These are phyloP conservation scores for Solanum rostratum DNA, from an alignment of 257 asterid genomes.

Conservation along the genomic window DNA sequence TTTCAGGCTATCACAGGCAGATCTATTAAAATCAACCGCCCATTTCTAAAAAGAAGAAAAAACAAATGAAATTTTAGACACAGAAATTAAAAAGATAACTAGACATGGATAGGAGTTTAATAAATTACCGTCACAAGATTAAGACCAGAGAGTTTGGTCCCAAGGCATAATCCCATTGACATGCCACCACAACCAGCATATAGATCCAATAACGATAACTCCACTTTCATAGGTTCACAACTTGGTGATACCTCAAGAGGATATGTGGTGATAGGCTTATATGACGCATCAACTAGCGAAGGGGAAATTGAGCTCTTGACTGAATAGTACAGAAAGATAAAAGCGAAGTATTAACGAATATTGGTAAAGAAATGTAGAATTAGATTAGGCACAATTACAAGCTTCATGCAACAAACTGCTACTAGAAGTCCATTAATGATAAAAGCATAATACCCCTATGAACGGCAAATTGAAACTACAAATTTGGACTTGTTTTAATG, in stretches of 20 bases:
- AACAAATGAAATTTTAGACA: neutral
- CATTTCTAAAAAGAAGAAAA: conserved; percentile 45
- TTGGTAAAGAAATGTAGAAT: neutral
- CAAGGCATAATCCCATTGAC: conserved; percentile 87
- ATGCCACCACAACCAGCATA: conserved; percentile 96
- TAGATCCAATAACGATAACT: conserved; percentile 55
- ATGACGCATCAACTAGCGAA: conserved; percentile 12
- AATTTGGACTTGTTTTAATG: neutral
- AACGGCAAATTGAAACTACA: neutral
- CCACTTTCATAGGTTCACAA: conserved; percentile 31
- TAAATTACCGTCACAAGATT: conserved; percentile 57
- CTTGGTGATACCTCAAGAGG: conserved; percentile 28
- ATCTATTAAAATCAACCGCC: conserved; percentile 68
- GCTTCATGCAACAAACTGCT: neutral
- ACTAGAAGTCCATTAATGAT: neutral
- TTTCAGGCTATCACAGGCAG: conserved; percentile 80
- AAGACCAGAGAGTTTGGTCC: conserved; percentile 59
- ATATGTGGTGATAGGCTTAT: conserved; percentile 17
- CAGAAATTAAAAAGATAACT: neutral
- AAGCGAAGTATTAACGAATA: neutral
- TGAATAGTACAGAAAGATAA: conserved; percentile 2
- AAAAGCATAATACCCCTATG: neutral
- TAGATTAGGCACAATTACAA: neutral
- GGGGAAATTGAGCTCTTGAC: conserved; percentile 11
- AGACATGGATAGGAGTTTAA: neutral